These are phyloP conservation scores for Larix sibirica DNA, from an alignment of 83 land plant genomes.

Conservation along the genomic window DNA sequence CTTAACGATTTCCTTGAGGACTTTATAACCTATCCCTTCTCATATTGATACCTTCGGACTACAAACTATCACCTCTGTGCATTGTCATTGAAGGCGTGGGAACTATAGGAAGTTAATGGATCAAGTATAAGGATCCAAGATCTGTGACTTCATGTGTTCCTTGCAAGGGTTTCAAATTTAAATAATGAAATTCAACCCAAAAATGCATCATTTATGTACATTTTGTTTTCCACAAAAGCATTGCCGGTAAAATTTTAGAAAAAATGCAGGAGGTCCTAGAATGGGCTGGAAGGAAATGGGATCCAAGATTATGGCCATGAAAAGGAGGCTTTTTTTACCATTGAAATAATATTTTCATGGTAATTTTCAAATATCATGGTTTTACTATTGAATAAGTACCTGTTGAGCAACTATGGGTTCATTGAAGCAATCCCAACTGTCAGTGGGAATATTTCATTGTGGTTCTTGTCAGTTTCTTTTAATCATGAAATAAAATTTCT, in stretches of 20 bases:
- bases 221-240: too few species aligned
- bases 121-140: not conserved
- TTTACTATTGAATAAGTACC: conserved; percentile 54
- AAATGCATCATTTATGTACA: too few species aligned
- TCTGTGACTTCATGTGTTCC: not conserved
- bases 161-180: not conserved
- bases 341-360: conserved; percentile 24
- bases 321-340: not conserved
- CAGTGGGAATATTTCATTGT: conserved; percentile 44
- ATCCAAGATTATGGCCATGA: not conserved
- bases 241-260: too few species aligned
- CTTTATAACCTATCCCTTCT: too few species aligned
- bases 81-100: not conserved
- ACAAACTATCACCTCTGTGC: too few species aligned
- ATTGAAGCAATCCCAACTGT: conserved; percentile 7
- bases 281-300: not conserved
- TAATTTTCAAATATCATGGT: conserved; percentile 59
- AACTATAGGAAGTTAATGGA: not conserved
- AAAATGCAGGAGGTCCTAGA: too few species aligned
- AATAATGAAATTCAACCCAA: not conserved
- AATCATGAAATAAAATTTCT: conserved; percentile 45
- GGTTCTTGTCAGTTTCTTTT: conserved; percentile 44
- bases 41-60: too few species aligned
- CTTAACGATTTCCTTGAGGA: too few species aligned
- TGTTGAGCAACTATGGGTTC: conserved; percentile 59